Evolutionary conservation across 2,329 filamentous ascomycete species (phyloP), one percentile per base, ranked within the genome.

Genomic region (Ascochyta lentis): DNA sequence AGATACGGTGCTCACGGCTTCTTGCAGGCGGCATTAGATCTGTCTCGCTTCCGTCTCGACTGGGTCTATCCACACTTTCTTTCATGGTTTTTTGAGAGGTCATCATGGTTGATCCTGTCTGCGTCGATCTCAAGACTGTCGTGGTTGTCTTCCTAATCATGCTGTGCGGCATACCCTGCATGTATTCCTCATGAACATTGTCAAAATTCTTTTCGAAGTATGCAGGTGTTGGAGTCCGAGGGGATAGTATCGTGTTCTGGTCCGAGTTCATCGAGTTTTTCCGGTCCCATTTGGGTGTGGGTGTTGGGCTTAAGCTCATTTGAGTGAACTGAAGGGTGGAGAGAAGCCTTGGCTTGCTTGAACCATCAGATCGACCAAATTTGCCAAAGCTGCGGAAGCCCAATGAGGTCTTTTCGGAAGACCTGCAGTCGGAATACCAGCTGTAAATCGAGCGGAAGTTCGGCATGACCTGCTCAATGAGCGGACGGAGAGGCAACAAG

Each of bases 401-500:
- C 10, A 7, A 19, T 7, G 41, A 46, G 10, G 10, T n/a, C 43
- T 55, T 57, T 5, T 56, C 51, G 15, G 54, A 56, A 5, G 41
- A 44, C 16, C 41, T 45, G 22, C 43, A n/a, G n/a, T 47, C 26
- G 4, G 57, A 52, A 38, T 53, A 56, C 27, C 48, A 43, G 45
- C 40, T 50, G 38, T 56, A 44, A 13, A 58, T 35, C 15, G 54
- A 60, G 19, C 54, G 58, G 37, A 61, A 34, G 22, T 38, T 39
- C 5, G 55, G 54, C 7, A 58, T 43, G 12, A 58, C 23, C 26
- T 56, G 33, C 6, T 64, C 54, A 42, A 64, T 35, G 16, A 63
- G 60, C 6, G 60, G 58, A 13, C 60, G 60, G 15, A 64, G 56
- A 13, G 61, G 48, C 35, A 64, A 40, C 19, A 61, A 16, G 34